These are phyloP conservation scores for Pichia inconspicua DNA, from an alignment of 1,139 yeast genomes.

Conservation along the genomic window DNA sequence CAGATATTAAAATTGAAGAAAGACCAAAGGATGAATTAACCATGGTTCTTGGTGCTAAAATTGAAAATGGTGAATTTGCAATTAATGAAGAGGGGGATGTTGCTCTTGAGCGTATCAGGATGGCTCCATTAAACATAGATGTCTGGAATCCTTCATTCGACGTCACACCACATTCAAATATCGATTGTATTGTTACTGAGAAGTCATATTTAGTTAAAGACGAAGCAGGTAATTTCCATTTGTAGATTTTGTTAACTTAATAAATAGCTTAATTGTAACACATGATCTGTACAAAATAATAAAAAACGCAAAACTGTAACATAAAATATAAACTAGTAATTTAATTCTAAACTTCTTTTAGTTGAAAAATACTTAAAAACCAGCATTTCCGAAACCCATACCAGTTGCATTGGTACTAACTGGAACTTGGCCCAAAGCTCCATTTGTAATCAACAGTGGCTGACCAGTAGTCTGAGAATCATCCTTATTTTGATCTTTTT, in stretches of 20 bases:
- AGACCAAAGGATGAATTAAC: constrained; percentile 78
- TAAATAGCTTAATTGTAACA: not conserved
- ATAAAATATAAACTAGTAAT: not conserved
- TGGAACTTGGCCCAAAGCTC: constrained; percentile 28
- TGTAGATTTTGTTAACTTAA: constrained; percentile 19
- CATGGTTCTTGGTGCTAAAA: constrained; percentile 60
- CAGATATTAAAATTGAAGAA: constrained; percentile 74
- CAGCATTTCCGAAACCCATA: constrained; percentile 54
- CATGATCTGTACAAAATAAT: not conserved
- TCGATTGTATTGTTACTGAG: constrained; percentile 88
- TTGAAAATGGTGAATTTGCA: constrained; percentile 26
- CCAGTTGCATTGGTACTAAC: constrained; percentile 60
- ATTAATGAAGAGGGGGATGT: constrained; percentile 16
- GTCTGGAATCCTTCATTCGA: constrained; percentile 98
- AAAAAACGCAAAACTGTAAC: constrained; percentile 1
- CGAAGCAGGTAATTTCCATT: constrained; percentile 37
- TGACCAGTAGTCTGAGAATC: constrained; percentile 38
- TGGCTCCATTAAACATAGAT: constrained; percentile 76
- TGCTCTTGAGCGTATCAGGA: constrained; percentile 47
- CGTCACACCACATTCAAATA: constrained; percentile 74
- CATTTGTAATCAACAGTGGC: constrained; percentile 65
- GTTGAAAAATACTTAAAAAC: constrained; percentile 6
- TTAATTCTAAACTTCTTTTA: not conserved
- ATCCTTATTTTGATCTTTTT: constrained; percentile 46
- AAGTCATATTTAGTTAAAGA: constrained; percentile 46